Conservation (phyloP, 2,329 filamentous ascomycete species). For the Zymoseptoria passerinii region DNA sequence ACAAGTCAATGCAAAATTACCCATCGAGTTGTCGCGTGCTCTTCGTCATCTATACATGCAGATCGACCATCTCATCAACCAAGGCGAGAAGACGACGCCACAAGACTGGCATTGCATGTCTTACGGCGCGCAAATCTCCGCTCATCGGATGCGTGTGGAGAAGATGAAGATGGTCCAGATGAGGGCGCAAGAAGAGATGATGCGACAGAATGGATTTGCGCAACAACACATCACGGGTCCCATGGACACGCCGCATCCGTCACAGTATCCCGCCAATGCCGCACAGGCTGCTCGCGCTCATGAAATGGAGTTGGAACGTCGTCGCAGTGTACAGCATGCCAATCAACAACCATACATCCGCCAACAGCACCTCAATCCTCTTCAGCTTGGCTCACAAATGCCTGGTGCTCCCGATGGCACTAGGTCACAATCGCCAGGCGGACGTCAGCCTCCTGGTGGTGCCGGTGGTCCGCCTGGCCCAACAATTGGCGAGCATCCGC, state of each 20-base stretch:
- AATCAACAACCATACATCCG: constrained; percentile 15
- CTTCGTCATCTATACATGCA: constrained; percentile 28
- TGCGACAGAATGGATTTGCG: constrained; percentile 14
- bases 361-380: constrained; percentile 19
- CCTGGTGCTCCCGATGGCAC: constrained; percentile 3
- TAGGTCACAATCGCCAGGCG: constrained; percentile 5
- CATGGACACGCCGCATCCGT: constrained; percentile 13
- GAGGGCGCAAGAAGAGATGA: constrained; percentile 16
- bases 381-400: constrained; percentile 13
- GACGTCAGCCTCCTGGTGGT: background rate
- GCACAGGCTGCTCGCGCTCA: constrained; percentile 13
- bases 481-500: background rate
- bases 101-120: constrained; percentile 25
- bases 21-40: constrained; percentile 19
- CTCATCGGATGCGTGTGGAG: constrained; percentile 19
- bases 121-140: constrained; percentile 26
- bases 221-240: constrained; percentile 19
- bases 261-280: background rate
- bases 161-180: constrained; percentile 18
- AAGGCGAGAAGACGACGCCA: constrained; percentile 14
- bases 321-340: constrained; percentile 16
- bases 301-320: constrained; percentile 19
- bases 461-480: background rate
- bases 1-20: constrained; percentile 22
- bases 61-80: constrained; percentile 29